Evolutionary conservation across 768 basidiomycete genomes (phyloP), one percentile per base, ranked within the genome.

Genomic region (Boletus reticuloceps): DNA sequence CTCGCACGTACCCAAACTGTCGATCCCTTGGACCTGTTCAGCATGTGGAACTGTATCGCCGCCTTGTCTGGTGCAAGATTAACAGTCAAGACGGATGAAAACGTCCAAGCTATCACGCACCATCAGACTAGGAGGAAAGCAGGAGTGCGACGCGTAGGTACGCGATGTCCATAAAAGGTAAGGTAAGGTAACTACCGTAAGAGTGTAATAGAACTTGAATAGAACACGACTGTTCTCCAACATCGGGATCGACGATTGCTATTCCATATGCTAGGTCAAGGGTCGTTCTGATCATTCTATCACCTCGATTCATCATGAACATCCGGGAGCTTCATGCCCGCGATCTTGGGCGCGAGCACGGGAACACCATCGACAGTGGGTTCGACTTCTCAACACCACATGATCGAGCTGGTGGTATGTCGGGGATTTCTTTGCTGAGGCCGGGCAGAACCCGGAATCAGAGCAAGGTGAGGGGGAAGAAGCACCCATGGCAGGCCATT

Each of bases 1-100:
- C n/a, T n/a, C 22, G 16, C 12, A 71, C 82, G 36, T 54, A 93
- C 91, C 89, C 91, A 93, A 34, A 92, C 93, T 0, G 94, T 94
- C 6, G 93, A 82, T 2, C 94, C 94, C 66, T 88, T 93, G 3
- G 91, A 89, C 40, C 79, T 76, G 65, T 96, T 95, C 54, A 96
- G 73, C 60, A 94, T 85, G 32, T 87, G 88, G 61, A 94, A 95
- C 64, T 94, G 89, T 53, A 93, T 89, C 0, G 91, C 93, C 0
- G 94, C 90, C 65, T 85, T 85, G 69, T 96, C 94, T 91, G 59
- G 13, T 16, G 17, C 39, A 4, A 11, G 20, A 25, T 17, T 11
- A 40, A 46, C 12, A 17, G 13, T 53, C 12, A 38, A n/a, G n/a
- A 31, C 32, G 3, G 10, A 43, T 58, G 6, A 47, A 42, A 17